Percentiles rank a stretch among this genome's conserved stretches.
phyloP scores from a whole-genome alignment of 1,284 basidiomycete species.

The Boletellus deceptivus region DNA sequence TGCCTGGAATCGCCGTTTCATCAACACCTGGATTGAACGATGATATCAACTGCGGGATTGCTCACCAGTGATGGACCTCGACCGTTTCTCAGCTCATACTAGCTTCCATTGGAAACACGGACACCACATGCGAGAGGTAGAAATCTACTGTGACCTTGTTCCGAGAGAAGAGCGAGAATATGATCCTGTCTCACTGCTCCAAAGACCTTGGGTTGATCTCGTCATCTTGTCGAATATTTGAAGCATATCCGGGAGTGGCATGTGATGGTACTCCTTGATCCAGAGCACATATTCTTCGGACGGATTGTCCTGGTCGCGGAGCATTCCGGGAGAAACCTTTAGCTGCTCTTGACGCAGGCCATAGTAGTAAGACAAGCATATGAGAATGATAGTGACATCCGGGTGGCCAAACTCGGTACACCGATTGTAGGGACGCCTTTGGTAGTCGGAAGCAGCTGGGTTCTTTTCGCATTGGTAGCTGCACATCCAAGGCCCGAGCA shows the following conservation, averaged over 20 bases:
- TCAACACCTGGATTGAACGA: neutral
- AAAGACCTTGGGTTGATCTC: slow-evolving; percentile 42
- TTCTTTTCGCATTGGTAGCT: too few species aligned
- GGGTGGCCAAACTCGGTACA: too few species aligned
- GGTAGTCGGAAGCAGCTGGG: too few species aligned
- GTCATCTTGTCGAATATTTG: slow-evolving; percentile 34
- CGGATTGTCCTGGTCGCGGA: slow-evolving; percentile 44
- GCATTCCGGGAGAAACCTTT: slow-evolving; percentile 35
- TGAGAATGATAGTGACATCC: too few species aligned
- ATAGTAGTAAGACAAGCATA: slow-evolving; percentile 44
- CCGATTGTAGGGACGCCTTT: too few species aligned
- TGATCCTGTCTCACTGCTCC: slow-evolving; percentile 29
- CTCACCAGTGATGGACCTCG: slow-evolving; percentile 4
- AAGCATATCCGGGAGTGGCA: slow-evolving; percentile 27
- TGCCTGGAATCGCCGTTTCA: neutral
- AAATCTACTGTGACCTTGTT: slow-evolving; percentile 47
- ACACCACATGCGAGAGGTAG: slow-evolving; percentile 37
- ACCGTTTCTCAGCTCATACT: slow-evolving; percentile 38
- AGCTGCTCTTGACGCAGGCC: slow-evolving; percentile 42
- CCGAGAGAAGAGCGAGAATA: slow-evolving; percentile 36
- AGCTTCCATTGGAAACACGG: slow-evolving; percentile 25
- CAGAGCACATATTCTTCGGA: slow-evolving; percentile 41
- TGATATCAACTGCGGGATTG: too few species aligned
- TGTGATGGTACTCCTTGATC: slow-evolving; percentile 23
- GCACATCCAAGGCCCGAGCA: too few species aligned